These are phyloP conservation scores for Ceratocystis papillata DNA, from an alignment of 2,329 filamentous ascomycete species.

Conservation along the genomic window DNA sequence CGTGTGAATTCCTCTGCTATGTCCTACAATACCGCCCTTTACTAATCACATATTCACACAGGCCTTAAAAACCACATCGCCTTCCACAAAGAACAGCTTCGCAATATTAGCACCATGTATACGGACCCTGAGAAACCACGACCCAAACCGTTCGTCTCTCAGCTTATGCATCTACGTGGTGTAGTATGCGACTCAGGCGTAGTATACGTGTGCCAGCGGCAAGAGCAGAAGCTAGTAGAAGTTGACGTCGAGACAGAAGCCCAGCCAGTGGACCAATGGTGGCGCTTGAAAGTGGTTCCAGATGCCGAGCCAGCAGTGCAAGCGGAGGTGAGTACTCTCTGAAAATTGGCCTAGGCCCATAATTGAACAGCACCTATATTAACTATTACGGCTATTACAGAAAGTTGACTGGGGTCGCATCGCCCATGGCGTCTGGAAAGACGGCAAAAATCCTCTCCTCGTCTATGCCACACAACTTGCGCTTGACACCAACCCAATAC, in stretches of 20 bases:
- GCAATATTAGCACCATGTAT: constrained; percentile 34
- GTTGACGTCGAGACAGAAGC: constrained; percentile 30
- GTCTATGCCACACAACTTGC: constrained; percentile 46
- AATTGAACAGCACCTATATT: too few species aligned
- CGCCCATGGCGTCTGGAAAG: constrained; percentile 38
- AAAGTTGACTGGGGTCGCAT: constrained; percentile 40
- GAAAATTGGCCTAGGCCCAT: neutral
- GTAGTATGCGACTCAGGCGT: constrained; percentile 39
- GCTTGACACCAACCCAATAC: constrained; percentile 31
- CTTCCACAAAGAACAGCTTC: constrained; percentile 29
- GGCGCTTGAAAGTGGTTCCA: constrained; percentile 40
- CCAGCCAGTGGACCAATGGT: constrained; percentile 42
- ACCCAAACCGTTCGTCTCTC: constrained; percentile 34
- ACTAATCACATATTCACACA: neutral
- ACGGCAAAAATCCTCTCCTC: constrained; percentile 38
- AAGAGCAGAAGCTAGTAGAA: constrained; percentile 36
- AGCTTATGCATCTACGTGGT: constrained; percentile 43
- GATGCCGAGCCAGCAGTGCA: constrained; percentile 36
- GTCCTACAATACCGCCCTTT: too few species aligned
- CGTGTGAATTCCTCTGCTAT: too few species aligned
- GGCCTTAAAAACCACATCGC: constrained; percentile 20
- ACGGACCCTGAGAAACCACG: constrained; percentile 35
- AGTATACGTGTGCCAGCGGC: constrained; percentile 41
- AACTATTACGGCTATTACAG: constrained; percentile 29
- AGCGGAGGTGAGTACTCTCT: constrained; percentile 37